These are phyloP conservation scores for Ceratocystis papillata DNA, from an alignment of 2,329 filamentous ascomycete genomes.

Conservation along the genomic window DNA sequence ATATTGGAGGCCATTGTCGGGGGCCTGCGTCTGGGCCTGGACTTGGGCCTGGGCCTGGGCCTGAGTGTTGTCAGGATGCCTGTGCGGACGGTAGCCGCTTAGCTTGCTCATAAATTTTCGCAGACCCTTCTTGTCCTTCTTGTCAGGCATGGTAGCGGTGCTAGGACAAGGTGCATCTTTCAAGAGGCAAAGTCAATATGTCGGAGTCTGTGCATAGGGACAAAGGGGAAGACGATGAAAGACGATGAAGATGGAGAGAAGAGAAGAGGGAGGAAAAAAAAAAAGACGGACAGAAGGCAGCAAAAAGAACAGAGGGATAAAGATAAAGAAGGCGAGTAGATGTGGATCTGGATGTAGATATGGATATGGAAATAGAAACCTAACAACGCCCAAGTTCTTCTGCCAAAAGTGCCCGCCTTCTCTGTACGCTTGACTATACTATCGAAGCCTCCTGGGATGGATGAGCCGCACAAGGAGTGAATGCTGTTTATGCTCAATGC, in stretches of 20 bases:
- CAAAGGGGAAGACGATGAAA: background rate
- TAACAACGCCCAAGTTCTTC: constrained; percentile 10
- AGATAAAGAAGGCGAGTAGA: background rate
- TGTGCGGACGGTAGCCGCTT: background rate
- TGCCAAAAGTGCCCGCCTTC: background rate
- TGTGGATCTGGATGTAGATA: too few species aligned
- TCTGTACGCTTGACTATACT: background rate
- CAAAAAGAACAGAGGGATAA: background rate
- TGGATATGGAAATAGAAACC: background rate
- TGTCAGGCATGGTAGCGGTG: constrained; percentile 15
- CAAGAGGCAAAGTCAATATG: background rate
- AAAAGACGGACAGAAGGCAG: background rate
- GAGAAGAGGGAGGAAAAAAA: background rate
- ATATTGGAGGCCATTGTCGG: background rate
- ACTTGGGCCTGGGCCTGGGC: too few species aligned
- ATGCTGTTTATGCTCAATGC: background rate
- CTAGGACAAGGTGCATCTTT: constrained; percentile 7
- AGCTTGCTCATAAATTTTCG: constrained; percentile 13
- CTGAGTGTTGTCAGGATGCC: background rate
- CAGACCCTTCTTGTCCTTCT: constrained; percentile 15
- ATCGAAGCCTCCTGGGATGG: background rate
- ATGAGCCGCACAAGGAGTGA: background rate
- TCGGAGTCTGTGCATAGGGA: background rate
- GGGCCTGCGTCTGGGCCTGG: background rate
- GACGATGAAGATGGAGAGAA: background rate